phyloP scores from a whole-genome alignment of 2,329 filamentous ascomycete species.

The Colletotrichum phormii region DNA sequence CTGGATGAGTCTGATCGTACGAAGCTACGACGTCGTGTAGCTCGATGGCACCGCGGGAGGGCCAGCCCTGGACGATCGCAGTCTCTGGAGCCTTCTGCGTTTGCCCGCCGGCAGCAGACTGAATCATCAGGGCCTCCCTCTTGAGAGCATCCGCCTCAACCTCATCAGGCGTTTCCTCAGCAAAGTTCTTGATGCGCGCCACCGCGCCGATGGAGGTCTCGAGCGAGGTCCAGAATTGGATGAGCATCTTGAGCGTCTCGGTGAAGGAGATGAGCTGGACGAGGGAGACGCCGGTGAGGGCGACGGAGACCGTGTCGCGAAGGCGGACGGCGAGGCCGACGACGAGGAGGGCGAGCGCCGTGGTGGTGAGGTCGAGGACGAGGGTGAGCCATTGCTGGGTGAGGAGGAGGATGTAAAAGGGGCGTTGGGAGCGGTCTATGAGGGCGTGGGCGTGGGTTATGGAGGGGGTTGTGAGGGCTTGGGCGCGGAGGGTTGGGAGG shows the following conservation, averaged over 20 bases:
- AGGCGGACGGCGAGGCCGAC: conserved; percentile 56
- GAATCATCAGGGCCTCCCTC: neutral
- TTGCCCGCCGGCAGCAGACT: neutral
- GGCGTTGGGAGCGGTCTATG: conserved; percentile 65
- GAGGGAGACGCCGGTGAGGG: conserved; percentile 42
- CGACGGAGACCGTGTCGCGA: conserved; percentile 29
- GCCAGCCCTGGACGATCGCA: conserved; percentile 46
- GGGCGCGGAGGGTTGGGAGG: conserved; percentile 63
- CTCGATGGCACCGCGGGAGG: conserved; percentile 45
- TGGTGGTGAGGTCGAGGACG: conserved; percentile 61
- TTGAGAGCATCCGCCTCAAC: conserved; percentile 35
- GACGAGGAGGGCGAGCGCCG: conserved; percentile 57
- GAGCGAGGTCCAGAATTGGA: conserved; percentile 47
- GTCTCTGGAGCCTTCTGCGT: neutral
- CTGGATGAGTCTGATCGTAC: neutral
- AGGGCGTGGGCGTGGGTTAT: conserved; percentile 57
- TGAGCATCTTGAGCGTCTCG: conserved; percentile 46
- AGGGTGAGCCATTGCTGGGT: conserved; percentile 69
- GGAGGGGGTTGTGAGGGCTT: conserved; percentile 60
- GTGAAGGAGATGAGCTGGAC: conserved; percentile 48
- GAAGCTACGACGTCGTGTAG: conserved; percentile 41
- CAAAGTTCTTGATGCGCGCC: conserved; percentile 44
- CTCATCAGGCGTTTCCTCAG: conserved; percentile 43
- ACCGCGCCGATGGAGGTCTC: conserved; percentile 46
- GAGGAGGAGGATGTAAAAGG: conserved; percentile 67